A percentile compares a stretch with the other conserved stretches of the same genome.
These are phyloP conservation scores for Penicillium sp. DNA, from an alignment of 2,329 filamentous ascomycete species.

Conservation along the genomic window DNA sequence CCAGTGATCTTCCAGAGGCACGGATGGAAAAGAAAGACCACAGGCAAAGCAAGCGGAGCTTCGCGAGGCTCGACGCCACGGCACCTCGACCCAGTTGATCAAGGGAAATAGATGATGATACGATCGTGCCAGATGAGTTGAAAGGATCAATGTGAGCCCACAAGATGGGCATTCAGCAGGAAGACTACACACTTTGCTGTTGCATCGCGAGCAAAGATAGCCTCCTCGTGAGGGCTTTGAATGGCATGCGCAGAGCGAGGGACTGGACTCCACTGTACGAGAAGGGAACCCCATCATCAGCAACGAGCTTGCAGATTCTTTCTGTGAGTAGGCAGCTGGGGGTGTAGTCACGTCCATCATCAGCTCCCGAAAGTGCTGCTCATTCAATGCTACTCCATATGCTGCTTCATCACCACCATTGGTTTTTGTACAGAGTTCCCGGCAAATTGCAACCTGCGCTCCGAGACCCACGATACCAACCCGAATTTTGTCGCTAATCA, in stretches of 20 bases:
- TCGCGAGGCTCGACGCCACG: conserved; percentile 68
- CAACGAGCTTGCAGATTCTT: conserved; percentile 53
- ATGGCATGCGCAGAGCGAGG: conserved; percentile 87
- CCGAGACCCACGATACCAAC: conserved; percentile 87
- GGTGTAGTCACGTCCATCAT: conserved; percentile 85
- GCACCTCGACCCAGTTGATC: conserved; percentile 84
- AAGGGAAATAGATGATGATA: conserved; percentile 92
- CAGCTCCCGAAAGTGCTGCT: conserved; percentile 84
- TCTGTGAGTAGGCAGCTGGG: conserved; percentile 69
- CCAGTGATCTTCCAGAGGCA: conserved; percentile 41
- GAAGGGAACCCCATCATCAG: conserved; percentile 99
- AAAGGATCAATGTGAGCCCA: conserved; percentile 86
- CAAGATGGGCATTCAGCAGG: conserved; percentile 90
- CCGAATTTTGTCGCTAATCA: conserved; percentile 78
- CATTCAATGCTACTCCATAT: conserved; percentile 83
- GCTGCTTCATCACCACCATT: conserved; percentile 69
- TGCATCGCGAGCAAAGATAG: conserved; percentile 86
- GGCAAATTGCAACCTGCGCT: conserved; percentile 88
- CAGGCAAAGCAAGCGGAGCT: conserved; percentile 75
- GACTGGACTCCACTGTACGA: conserved; percentile 67
- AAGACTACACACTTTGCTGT: conserved; percentile 81
- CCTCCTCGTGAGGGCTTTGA: conserved; percentile 77
- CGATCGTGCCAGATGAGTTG: conserved; percentile 86
- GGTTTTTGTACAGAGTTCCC: conserved; percentile 81
- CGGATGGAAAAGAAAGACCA: conserved; percentile 64